phyloP scores from a whole-genome alignment of 768 basidiomycete species.

The Phylloporus arenicola region DNA sequence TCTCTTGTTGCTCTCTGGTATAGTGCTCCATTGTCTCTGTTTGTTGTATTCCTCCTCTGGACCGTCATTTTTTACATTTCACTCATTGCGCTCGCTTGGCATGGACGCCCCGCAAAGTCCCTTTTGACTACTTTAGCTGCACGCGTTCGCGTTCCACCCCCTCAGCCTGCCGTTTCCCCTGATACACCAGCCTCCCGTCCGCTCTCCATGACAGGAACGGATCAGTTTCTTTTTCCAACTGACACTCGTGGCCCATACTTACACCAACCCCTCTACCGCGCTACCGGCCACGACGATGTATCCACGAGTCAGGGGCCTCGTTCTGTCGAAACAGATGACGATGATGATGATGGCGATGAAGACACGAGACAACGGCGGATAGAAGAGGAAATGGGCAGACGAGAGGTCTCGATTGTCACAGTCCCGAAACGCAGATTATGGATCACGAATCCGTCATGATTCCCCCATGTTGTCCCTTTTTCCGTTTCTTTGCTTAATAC shows the following conservation, averaged over 20 bases:
- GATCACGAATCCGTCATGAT: constrained; percentile 61
- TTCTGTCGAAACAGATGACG: constrained; percentile 51
- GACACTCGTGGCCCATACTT: constrained; percentile 54
- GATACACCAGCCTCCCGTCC: constrained; percentile 36
- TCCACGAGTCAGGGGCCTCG: constrained; percentile 37
- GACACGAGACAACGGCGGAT: constrained; percentile 67
- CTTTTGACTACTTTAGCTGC: constrained; percentile 46
- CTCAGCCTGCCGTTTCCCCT: constrained; percentile 29
- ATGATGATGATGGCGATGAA: constrained; percentile 72
- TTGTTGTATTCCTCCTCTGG: constrained; percentile 64
- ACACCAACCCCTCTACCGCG: constrained; percentile 59
- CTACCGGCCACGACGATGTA: constrained; percentile 41
- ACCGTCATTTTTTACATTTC: constrained; percentile 50
- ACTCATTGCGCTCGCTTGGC: constrained; percentile 53
- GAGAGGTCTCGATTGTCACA: constrained; percentile 78
- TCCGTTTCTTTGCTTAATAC: constrained; percentile 15
- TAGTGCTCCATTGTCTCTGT: constrained; percentile 47
- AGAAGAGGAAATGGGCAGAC: constrained; percentile 75
- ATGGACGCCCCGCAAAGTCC: constrained; percentile 52
- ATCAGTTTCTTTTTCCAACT: constrained; percentile 43
- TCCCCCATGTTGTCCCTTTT: neutral
- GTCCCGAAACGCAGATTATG: constrained; percentile 70
- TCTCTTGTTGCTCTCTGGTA: constrained; percentile 56
- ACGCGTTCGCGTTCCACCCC: constrained; percentile 37
- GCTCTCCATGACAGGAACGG: constrained; percentile 35